Conservation (phyloP, 192 early-diverging fungal genomes). For the Rhizophagus prolifer region DNA sequence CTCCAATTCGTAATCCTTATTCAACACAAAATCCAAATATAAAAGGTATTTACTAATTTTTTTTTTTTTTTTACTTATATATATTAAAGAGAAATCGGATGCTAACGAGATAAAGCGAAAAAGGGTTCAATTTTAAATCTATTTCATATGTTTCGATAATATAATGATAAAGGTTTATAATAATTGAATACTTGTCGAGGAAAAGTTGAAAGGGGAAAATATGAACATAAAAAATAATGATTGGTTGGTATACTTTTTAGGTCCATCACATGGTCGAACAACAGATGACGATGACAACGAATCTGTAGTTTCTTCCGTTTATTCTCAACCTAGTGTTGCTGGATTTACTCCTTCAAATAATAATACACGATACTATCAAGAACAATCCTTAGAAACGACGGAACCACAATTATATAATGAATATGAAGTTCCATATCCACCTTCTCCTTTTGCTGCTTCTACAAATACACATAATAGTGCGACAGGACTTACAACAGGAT, state of each 20-base stretch:
- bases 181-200: too few relatives aligned
- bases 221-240: not conserved
- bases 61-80: not conserved
- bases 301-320: not conserved
- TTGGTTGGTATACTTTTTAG: not conserved
- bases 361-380: not conserved
- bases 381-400: not conserved
- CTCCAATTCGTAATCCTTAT: not conserved
- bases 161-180: too few relatives aligned
- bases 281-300: not conserved
- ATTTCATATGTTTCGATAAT: not conserved
- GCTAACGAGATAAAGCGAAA: not conserved
- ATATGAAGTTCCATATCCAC: not conserved
- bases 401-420: not conserved
- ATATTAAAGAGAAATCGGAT: not conserved
- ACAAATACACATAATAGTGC: not conserved
- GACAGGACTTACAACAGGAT: not conserved
- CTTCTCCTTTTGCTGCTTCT: not conserved
- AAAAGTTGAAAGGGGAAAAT: not conserved
- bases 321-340: constrained; percentile 2
- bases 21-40: not conserved
- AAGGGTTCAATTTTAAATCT: not conserved
- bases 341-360: not conserved
- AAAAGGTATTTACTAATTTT: not conserved
- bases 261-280: not conserved